Conservation (phyloP, 805 yeast species). For the Myxozyma nipponensis region DNA sequence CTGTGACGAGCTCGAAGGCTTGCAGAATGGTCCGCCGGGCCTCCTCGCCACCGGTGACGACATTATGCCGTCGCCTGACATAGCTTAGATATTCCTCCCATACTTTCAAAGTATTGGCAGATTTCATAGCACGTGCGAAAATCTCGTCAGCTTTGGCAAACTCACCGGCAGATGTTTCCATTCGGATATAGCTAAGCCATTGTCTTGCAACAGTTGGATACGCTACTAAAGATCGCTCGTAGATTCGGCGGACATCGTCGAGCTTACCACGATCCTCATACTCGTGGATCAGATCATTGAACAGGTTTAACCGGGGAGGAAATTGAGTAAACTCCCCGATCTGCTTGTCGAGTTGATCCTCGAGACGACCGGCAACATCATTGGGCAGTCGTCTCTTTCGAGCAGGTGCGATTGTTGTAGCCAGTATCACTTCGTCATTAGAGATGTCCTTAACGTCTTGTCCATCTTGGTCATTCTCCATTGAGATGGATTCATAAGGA, state of each 20-base stretch:
- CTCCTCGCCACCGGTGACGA: conserved; percentile 73
- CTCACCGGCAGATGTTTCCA: conserved; percentile 62
- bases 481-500: no score
- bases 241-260: conserved; percentile 56
- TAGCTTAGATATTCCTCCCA: conserved; percentile 77
- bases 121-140: conserved; percentile 45
- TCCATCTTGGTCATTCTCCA: no score
- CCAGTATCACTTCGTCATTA: not conserved
- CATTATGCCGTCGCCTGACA: conserved; percentile 60
- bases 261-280: conserved; percentile 52
- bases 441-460: no score
- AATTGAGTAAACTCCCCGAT: conserved; percentile 6
- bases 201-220: conserved; percentile 49
- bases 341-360: conserved; percentile 37
- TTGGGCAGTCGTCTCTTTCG: conserved; percentile 33
- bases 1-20: conserved; percentile 80
- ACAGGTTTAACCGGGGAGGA: conserved; percentile 6
- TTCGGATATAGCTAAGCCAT: conserved; percentile 73
- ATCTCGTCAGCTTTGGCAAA: conserved; percentile 61
- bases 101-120: conserved; percentile 10
- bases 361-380: conserved; percentile 58
- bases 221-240: conserved; percentile 54
- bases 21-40: conserved; percentile 69
- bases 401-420: not conserved
- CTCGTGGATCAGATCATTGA: conserved; percentile 33